Conservation (phyloP, 2,329 filamentous ascomycete genomes). For the Falciphora oryzae region DNA sequence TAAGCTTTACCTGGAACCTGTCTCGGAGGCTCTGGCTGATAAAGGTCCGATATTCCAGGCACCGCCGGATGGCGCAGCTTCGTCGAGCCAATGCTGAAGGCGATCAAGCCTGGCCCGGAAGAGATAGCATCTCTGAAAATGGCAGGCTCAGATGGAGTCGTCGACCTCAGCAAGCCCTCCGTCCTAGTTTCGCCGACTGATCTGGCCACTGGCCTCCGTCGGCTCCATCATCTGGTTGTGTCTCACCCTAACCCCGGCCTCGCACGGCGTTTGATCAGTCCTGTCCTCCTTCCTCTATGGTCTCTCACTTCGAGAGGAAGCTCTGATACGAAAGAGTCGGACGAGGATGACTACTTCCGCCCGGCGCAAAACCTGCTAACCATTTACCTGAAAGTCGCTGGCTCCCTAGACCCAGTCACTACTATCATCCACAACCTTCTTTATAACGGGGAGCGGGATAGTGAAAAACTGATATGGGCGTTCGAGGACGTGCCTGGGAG, state of each 20-base stretch:
- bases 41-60: constrained; percentile 28
- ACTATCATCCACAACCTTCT: constrained; percentile 48
- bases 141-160: constrained; percentile 23
- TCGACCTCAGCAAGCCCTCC: constrained; percentile 38
- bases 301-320: constrained; percentile 47
- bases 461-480: constrained; percentile 39
- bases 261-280: constrained; percentile 53
- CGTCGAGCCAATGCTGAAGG: constrained; percentile 49
- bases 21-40: not conserved
- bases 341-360: constrained; percentile 34
- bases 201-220: constrained; percentile 45
- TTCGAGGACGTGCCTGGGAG: constrained; percentile 41
- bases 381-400: constrained; percentile 52
- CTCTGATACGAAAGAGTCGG: constrained; percentile 20
- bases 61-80: constrained; percentile 58
- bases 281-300: constrained; percentile 59
- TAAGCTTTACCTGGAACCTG: constrained; percentile 16
- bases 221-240: constrained; percentile 49
- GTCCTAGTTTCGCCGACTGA: constrained; percentile 41
- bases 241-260: constrained; percentile 64
- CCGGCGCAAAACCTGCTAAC: constrained; percentile 46
- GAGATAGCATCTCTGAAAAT: not conserved
- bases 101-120: constrained; percentile 37
- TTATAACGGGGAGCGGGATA: constrained; percentile 41
- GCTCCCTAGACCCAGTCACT: constrained; percentile 42